These are phyloP conservation scores for Jackrogersella multiformis DNA, from an alignment of 495 filamentous ascomycete genomes.

Conservation along the genomic window DNA sequence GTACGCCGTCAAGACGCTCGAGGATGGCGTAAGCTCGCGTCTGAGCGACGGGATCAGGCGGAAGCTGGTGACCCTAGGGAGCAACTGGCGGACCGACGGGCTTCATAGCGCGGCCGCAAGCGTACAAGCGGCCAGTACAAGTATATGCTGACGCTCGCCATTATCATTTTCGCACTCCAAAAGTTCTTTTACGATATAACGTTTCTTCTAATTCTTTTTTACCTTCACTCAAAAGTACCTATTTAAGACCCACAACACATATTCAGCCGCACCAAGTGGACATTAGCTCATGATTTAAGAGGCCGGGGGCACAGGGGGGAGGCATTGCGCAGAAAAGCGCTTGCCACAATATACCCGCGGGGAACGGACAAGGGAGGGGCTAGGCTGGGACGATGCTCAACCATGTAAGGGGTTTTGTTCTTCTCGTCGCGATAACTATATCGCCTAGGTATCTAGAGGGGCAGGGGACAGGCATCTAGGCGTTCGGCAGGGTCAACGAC, in stretches of 20 bases:
- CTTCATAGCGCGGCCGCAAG: constrained; percentile 5
- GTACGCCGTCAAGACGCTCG: constrained; percentile 56
- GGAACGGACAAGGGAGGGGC: background rate
- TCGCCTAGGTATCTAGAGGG: background rate
- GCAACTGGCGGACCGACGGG: constrained; percentile 45
- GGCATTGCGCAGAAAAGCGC: background rate
- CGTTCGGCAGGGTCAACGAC: constrained; percentile 9
- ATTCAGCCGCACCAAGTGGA: background rate
- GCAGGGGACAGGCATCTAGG: constrained; percentile 9
- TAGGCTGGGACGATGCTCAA: constrained; percentile 4
- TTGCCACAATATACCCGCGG: constrained; percentile 27
- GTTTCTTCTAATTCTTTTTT: constrained; percentile 1
- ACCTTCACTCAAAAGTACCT: constrained; percentile 4
- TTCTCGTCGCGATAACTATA: background rate
- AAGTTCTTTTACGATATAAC: constrained; percentile 10
- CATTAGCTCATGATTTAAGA: background rate
- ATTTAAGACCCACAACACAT: constrained; percentile 4
- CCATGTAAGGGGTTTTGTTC: background rate
- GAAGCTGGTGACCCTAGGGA: constrained; percentile 51
- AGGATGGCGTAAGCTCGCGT: constrained; percentile 52
- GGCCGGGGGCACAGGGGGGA: background rate
- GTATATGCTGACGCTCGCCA: constrained; percentile 7
- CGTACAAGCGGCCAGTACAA: background rate
- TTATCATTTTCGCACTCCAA: background rate
- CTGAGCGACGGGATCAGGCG: constrained; percentile 59